Evolutionary conservation across 331 rosid species (phyloP).

Genomic region (Quercus phellos): DNA sequence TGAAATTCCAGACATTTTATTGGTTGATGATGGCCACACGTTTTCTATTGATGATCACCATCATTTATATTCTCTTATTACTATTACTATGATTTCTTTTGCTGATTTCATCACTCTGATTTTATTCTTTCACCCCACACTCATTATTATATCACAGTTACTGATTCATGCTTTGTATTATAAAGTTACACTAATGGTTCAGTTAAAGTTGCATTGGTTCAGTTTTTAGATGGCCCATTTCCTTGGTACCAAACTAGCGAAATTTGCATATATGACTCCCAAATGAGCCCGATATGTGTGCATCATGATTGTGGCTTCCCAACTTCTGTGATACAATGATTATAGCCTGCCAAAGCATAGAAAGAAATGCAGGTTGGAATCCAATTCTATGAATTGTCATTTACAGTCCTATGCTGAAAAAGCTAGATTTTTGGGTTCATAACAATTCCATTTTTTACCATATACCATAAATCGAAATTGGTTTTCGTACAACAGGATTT

Average conservation of each 20-base stretch:
- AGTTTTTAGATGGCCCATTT: neutral
- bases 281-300: neutral
- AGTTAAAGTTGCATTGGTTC: constrained; percentile 20
- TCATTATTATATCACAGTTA: constrained; percentile 33
- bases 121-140: constrained; percentile 17
- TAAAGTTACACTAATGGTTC: neutral
- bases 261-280: neutral
- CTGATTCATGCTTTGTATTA: neutral
- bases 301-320: neutral
- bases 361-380: neutral
- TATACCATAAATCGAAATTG: no score
- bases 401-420: neutral
- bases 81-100: constrained; percentile 24
- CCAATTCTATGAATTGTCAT: neutral
- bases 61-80: constrained; percentile 46
- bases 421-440: neutral
- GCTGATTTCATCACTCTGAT: constrained; percentile 29
- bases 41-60: constrained; percentile 36
- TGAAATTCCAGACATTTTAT: constrained; percentile 37
- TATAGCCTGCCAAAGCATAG: neutral
- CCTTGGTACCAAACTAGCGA: neutral
- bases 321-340: neutral
- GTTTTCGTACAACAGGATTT: no score
- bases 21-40: constrained; percentile 91
- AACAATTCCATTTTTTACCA: neutral